Evolutionary conservation across 2,329 filamentous ascomycete species (phyloP).

Genomic region (Raffaelea arxii): DNA sequence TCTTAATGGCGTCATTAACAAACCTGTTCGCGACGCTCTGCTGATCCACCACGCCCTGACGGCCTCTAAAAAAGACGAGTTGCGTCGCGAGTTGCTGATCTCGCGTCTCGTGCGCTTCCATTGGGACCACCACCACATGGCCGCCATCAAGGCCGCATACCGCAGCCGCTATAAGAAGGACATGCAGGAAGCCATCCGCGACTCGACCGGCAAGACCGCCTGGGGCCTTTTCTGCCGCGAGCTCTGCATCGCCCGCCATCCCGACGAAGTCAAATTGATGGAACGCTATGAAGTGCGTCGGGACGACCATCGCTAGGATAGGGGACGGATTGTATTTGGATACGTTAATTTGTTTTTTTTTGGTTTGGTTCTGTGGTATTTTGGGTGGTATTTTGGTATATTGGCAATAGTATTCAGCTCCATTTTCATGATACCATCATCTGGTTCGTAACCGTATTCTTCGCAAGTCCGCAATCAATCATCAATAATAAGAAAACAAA

Average conservation of each 20-base stretch:
- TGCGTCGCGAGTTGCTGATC: constrained; percentile 79
- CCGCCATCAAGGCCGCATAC: constrained; percentile 71
- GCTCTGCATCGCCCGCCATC: constrained; percentile 54
- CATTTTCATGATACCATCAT: background rate
- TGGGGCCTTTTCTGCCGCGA: constrained; percentile 69
- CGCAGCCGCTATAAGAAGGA: constrained; percentile 64
- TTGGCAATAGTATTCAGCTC: background rate
- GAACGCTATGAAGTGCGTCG: constrained; percentile 26
- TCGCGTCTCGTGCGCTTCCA: constrained; percentile 81
- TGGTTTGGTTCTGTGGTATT: background rate
- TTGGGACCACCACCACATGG: constrained; percentile 81
- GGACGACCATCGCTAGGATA: constrained; percentile 1
- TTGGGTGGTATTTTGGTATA: background rate
- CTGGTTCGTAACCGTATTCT: background rate
- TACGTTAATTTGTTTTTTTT: background rate
- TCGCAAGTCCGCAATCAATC: too few species aligned
- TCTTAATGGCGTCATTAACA: constrained; percentile 93
- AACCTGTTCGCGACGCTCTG: constrained; percentile 83
- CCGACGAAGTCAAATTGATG: constrained; percentile 46
- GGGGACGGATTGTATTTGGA: background rate
- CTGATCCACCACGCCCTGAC: constrained; percentile 85
- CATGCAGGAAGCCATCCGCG: constrained; percentile 68
- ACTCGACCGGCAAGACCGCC: constrained; percentile 60
- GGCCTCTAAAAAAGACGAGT: constrained; percentile 56
- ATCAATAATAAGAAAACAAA: too few species aligned